Evolutionary conservation across 2,329 filamentous ascomycete genomes (phyloP), one percentile per base, ranked within the genome.

Genomic region (Mycocentrospora acerina): DNA sequence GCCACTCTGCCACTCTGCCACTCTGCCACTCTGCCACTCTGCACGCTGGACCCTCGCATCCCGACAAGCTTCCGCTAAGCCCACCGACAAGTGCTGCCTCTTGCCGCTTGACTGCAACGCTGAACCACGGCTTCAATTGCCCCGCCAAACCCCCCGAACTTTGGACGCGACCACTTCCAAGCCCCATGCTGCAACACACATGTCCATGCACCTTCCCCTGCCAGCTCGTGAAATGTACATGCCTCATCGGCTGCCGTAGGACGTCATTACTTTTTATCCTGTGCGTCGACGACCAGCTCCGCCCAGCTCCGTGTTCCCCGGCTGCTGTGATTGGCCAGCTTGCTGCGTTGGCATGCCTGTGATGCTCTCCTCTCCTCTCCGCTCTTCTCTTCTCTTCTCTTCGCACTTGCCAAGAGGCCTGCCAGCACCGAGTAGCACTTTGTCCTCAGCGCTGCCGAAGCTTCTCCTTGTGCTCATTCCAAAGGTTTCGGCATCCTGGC

Each of bases 401-500:
- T n/a, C n/a, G n/a, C n/a, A n/a, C n/a, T n/a, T n/a, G n/a, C n/a
- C n/a, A n/a, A n/a, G n/a, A n/a, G n/a, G n/a, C n/a, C n/a, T n/a
- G n/a, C n/a, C n/a, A n/a, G n/a, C n/a, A n/a, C n/a, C n/a, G n/a
- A n/a, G n/a, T n/a, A n/a, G n/a, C n/a, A n/a, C n/a, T n/a, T n/a
- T n/a, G n/a, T n/a, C n/a, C n/a, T 69, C 63, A 93, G 57, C 85
- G 78, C 55, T 86, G 84, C 48, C 81, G 79, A 50, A 95, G 71
- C 41, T 76, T 75, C 36, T 75, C 75, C 64, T 87, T 86, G 64
- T 94, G 85, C 54, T 85, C 76, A 42, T 85, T 71, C 91, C 91
- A 97, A 60, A 95, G 95, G 46, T 86, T 85, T 62, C 81, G 81
- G 68, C 91, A 97, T 14, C 81, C 79, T 46, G 80, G 7, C 31